Evolutionary conservation across 1,139 yeast genomes (phyloP), one percentile per base, ranked within the genome.

Genomic region (Kodamaea suecica): DNA sequence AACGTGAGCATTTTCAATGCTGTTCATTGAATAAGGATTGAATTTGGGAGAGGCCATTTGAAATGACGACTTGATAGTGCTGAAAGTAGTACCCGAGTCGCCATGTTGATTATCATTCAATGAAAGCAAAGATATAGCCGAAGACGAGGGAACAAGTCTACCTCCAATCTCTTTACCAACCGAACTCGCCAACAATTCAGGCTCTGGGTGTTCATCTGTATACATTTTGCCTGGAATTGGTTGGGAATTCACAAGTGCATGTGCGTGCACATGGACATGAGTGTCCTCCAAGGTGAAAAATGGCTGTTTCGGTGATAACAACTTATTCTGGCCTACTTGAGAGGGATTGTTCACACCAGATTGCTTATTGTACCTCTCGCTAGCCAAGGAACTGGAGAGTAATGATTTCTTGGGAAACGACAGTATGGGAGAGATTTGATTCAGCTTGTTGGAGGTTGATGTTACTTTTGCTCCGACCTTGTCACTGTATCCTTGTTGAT

Each of bases 141-240:
- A 75, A 4, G 78, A 67, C 4, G 79, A 73, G 4, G 80, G 80
- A 14, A 76, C 66, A 27, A 76, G 47, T 19, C 67, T 50, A 1
- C 79, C 80, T 20, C 70, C 74, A 24, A 62, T 51, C 31, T 73
- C 76, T 23, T 63, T 64, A 1, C 79, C 80, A 8, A 73, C 78
- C 0, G 80, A 73, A 3, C 75, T 67, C 1, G 81, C 81, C 34
- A 74, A 54, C 26, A 76, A 55, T 41, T 65, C 70, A 0, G 81
- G 81, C 36, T 77, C 79, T 1, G 76, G 76, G 39, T 71, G 76
- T 24, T 61, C 72, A 35, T 58, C 61, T n/a, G 51, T 41, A 26
- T 37, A 40, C 21, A 27, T 27, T 9, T 27, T n/a, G 24, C 19
- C 13, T 9, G 32, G 29, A n/a, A 24, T 27, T 5, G 37, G 28